phyloP scores from a whole-genome alignment of 1,139 yeast species.

The Arxiozyma heterogenica region DNA sequence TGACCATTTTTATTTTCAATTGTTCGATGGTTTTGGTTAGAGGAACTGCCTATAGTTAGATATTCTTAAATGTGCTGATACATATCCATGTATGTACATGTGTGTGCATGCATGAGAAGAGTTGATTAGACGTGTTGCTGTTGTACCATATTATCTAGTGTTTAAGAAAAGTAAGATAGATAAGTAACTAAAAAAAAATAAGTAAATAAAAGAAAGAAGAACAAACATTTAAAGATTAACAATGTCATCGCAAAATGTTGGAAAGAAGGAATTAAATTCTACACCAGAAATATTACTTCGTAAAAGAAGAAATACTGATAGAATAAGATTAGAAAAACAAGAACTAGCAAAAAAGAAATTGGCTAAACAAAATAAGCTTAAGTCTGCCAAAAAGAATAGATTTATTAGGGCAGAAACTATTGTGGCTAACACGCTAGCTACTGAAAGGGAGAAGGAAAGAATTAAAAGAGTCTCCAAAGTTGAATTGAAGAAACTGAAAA shows the following conservation, averaged over 20 bases:
- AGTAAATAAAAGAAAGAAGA: no score
- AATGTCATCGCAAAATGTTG: slow-evolving; percentile 9
- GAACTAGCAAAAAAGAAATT: slow-evolving; percentile 36
- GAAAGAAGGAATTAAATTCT: slow-evolving; percentile 38
- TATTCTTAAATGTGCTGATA: no score
- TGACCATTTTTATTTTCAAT: slow-evolving; percentile 1
- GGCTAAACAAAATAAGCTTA: slow-evolving; percentile 38
- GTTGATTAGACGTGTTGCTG: no score
- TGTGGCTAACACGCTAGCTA: slow-evolving; percentile 54
- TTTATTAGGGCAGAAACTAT: slow-evolving; percentile 68
- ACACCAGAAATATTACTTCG: slow-evolving; percentile 69
- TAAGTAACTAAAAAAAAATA: background rate
- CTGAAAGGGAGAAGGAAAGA: slow-evolving; percentile 59
- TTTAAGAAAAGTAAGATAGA: background rate
- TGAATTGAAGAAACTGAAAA: slow-evolving; percentile 31
- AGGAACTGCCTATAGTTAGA: no score
- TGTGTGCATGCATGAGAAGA: no score
- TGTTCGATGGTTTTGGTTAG: background rate
- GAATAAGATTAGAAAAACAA: slow-evolving; percentile 58
- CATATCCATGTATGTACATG: no score
- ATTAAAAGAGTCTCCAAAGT: slow-evolving; percentile 50
- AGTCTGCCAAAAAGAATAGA: slow-evolving; percentile 38
- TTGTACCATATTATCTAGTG: background rate
- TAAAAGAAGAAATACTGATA: slow-evolving; percentile 70
- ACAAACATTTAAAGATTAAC: background rate